These are phyloP conservation scores for Psidium guajava DNA, from an alignment of 345 rosid genomes.

Conservation along the genomic window DNA sequence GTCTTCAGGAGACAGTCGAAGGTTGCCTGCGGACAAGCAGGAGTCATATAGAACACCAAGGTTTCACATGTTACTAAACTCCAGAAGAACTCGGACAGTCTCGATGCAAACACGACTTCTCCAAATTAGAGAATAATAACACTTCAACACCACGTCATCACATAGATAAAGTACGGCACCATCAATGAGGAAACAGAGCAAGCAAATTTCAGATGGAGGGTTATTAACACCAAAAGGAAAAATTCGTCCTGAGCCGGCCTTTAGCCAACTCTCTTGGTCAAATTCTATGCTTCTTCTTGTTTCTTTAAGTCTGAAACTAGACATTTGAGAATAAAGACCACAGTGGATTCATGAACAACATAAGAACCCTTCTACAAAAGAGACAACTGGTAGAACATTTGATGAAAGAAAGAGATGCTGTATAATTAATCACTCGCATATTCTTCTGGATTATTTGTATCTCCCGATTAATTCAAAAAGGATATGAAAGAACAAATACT, in stretches of 20 bases:
- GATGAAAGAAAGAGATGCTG: background rate
- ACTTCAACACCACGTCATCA: background rate
- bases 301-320: background rate
- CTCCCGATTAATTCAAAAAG: background rate
- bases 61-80: background rate
- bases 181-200: background rate
- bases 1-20: constrained; percentile 63
- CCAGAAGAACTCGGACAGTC: background rate
- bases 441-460: background rate
- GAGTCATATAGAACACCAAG: background rate
- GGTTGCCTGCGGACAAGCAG: constrained; percentile 23
- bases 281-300: background rate
- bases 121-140: background rate
- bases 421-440: background rate
- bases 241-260: background rate
- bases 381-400: background rate
- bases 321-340: background rate
- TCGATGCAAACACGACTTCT: background rate
- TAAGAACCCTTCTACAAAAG: background rate
- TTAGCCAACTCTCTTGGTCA: background rate
- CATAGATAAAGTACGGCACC: background rate
- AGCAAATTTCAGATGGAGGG: background rate
- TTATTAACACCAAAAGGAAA: background rate
- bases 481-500: too few species aligned
- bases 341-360: background rate